These are phyloP conservation scores for Umbellularia californica DNA, from an alignment of 164 flowering plant species.

Conservation along the genomic window DNA sequence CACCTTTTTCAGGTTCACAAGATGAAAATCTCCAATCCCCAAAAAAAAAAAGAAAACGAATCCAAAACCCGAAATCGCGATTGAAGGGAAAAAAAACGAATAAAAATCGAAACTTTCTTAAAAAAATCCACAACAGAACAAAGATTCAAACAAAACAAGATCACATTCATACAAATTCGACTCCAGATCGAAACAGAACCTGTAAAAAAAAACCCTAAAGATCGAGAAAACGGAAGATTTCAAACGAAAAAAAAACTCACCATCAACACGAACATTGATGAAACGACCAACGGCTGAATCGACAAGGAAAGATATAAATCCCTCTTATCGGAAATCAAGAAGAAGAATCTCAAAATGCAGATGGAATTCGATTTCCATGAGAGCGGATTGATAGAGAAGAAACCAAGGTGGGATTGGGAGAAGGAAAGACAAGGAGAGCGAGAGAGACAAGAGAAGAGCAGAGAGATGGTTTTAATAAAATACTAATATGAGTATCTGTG, in stretches of 20 bases:
- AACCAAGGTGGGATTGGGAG: not conserved
- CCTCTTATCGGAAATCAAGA: slow-evolving; percentile 23
- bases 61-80: not conserved
- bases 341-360: slow-evolving; percentile 3
- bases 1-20: not conserved
- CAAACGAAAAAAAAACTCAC: slow-evolving; percentile 15
- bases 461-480: not conserved
- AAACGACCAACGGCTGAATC: not conserved
- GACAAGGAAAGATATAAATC: not conserved
- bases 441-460: not conserved
- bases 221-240: not conserved
- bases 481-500: not conserved
- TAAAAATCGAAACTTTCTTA: not conserved
- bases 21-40: not conserved
- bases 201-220: not conserved
- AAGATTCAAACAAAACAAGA: not conserved
- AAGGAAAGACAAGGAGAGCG: not conserved
- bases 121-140: not conserved
- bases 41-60: not conserved
- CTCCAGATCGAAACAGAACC: not conserved
- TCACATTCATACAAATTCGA: not conserved
- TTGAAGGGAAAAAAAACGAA: not conserved
- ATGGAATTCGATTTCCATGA: not conserved
- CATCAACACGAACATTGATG: slow-evolving; percentile 11
- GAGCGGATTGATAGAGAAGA: slow-evolving; percentile 1